A percentile compares a stretch with the other conserved stretches of the same genome.
Conservation (phyloP, 2,329 filamentous ascomycete species). For the Pseudonectria foliicola region DNA sequence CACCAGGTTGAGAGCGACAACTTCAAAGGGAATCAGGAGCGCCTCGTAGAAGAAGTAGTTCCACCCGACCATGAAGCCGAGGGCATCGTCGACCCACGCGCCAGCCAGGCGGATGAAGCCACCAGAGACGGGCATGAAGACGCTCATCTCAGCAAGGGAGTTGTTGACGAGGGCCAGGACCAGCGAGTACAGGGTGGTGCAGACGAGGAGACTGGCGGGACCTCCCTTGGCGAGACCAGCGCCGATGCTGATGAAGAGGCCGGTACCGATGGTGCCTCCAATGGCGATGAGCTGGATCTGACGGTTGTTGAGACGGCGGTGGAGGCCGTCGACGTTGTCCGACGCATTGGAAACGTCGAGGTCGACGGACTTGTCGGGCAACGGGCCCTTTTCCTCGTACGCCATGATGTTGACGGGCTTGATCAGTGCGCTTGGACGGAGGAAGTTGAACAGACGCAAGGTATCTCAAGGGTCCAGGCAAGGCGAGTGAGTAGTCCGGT, state of each 20-base stretch:
- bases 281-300: constrained; percentile 57
- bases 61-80: constrained; percentile 66
- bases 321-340: too few relatives aligned
- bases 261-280: constrained; percentile 58
- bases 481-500: too few relatives aligned
- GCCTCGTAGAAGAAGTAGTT: constrained; percentile 69
- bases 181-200: constrained; percentile 54
- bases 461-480: too few relatives aligned
- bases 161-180: constrained; percentile 55
- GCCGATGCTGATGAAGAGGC: constrained; percentile 50
- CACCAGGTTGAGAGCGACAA: constrained; percentile 57
- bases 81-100: constrained; percentile 67
- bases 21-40: constrained; percentile 59
- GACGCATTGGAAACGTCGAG: too few relatives aligned
- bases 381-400: too few relatives aligned
- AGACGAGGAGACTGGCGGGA: constrained; percentile 50
- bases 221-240: constrained; percentile 51
- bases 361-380: too few relatives aligned
- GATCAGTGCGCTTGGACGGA: too few relatives aligned
- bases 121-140: constrained; percentile 67
- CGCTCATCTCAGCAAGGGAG: constrained; percentile 67
- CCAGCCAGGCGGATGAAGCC: constrained; percentile 74
- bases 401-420: too few relatives aligned
- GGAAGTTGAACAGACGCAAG: too few relatives aligned
- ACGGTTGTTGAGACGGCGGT: constrained; percentile 46